Evolutionary conservation across 2,329 filamentous ascomycete species (phyloP).

Genomic region (Epichloe baconii): DNA sequence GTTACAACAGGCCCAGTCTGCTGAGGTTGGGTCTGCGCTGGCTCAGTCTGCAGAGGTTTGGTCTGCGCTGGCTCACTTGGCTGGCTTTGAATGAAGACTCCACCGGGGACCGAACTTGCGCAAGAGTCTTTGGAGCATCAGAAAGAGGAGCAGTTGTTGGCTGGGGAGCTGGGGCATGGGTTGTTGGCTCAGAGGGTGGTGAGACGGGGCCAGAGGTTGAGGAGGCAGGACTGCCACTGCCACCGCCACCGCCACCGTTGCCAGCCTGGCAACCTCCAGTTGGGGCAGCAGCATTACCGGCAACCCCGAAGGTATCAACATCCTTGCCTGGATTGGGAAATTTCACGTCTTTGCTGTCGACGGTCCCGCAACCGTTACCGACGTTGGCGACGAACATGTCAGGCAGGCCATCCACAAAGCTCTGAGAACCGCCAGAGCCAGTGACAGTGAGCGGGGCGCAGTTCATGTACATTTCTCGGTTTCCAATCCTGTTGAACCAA

Average conservation of each 20-base stretch:
- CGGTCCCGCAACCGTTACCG: slow-evolving; percentile 38
- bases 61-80: background rate
- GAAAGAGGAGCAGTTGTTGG: background rate
- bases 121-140: too few species aligned
- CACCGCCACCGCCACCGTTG: background rate
- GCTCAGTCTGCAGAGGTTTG: background rate
- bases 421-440: slow-evolving; percentile 32
- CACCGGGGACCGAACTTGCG: slow-evolving; percentile 15
- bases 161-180: background rate
- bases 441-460: slow-evolving; percentile 65
- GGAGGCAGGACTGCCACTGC: too few species aligned
- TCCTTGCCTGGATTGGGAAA: slow-evolving; percentile 51
- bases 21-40: background rate
- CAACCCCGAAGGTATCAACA: slow-evolving; percentile 34
- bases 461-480: slow-evolving; percentile 97
- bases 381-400: slow-evolving; percentile 59
- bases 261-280: too few species aligned
- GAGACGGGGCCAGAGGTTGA: too few species aligned
- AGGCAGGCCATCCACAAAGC: slow-evolving; percentile 51
- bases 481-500: slow-evolving; percentile 88
- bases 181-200: background rate
- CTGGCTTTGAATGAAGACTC: slow-evolving; percentile 22
- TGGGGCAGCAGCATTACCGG: slow-evolving; percentile 16
- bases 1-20: background rate
- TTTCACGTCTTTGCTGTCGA: slow-evolving; percentile 34